Evolutionary conservation across 2,329 filamentous ascomycete genomes (phyloP).

Genomic region (Colletotrichum siamense): DNA sequence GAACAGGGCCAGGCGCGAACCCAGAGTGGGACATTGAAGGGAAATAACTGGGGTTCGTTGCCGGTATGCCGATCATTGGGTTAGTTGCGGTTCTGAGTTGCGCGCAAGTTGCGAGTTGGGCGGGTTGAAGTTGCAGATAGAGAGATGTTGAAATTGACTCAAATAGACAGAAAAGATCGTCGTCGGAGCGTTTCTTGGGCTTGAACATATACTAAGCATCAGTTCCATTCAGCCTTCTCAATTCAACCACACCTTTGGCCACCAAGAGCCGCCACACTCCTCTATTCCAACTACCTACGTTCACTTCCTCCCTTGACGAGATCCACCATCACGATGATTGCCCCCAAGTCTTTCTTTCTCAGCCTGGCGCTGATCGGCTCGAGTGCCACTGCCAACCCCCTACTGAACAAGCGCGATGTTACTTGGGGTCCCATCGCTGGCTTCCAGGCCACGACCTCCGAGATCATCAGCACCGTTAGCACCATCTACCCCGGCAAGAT

Average conservation of each 20-base stretch:
- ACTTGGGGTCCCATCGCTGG: neutral
- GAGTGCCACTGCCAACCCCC: neutral
- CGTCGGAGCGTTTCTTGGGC: neutral
- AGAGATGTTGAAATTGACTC: neutral
- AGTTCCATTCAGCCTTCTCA: neutral
- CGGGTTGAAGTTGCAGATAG: neutral
- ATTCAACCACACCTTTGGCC: neutral
- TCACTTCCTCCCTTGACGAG: neutral
- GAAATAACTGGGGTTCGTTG: neutral
- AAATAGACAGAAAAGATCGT: neutral
- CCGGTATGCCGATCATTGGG: neutral
- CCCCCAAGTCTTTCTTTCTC: neutral
- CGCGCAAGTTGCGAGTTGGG: neutral
- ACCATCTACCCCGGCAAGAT: neutral
- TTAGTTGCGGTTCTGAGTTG: neutral
- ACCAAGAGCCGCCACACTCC: neutral
- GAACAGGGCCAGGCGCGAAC: neutral
- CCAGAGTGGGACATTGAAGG: neutral
- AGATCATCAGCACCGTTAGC: neutral
- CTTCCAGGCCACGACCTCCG: neutral
- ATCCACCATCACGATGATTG: neutral
- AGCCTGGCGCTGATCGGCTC: neutral
- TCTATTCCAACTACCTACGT: neutral
- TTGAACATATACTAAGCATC: neutral
- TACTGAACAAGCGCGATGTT: neutral